Evolutionary conservation across 495 filamentous ascomycete species (phyloP).

Genomic region (Geopyxis carbonaria): DNA sequence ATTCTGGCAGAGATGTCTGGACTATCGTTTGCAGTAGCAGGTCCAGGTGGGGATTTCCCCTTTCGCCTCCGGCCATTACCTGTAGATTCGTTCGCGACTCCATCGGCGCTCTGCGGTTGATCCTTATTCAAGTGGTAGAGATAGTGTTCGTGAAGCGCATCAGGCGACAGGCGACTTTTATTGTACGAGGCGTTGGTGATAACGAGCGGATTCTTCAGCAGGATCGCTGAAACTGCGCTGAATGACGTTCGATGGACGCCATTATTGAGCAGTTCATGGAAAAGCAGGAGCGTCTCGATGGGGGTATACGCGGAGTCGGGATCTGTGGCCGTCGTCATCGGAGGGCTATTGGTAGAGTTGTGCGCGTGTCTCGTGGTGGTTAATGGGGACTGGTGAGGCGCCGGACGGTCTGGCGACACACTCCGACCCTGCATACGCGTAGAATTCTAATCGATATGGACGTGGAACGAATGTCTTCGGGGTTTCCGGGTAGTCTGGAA

Average conservation of each 20-base stretch:
- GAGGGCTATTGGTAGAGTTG: no score
- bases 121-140: conserved; percentile 61
- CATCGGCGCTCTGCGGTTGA: conserved; percentile 26
- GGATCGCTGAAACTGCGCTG: conserved; percentile 48
- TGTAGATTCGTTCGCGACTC: conserved; percentile 18
- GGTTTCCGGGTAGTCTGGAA: no score
- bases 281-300: conserved; percentile 76
- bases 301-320: conserved; percentile 46
- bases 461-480: no score
- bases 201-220: conserved; percentile 54
- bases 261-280: conserved; percentile 59
- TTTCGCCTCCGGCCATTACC: neutral
- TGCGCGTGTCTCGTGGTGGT: no score
- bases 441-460: no score
- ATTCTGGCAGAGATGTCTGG: neutral
- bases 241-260: conserved; percentile 51
- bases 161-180: conserved; percentile 53
- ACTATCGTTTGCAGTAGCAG: no score
- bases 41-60: no score
- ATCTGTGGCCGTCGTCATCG: neutral
- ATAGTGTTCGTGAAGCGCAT: conserved; percentile 63
- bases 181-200: conserved; percentile 51
- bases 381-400: no score
- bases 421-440: no score
- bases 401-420: no score